Evolutionary conservation across 768 basidiomycete genomes (phyloP).

Genomic region (Russula griseocarnosa): DNA sequence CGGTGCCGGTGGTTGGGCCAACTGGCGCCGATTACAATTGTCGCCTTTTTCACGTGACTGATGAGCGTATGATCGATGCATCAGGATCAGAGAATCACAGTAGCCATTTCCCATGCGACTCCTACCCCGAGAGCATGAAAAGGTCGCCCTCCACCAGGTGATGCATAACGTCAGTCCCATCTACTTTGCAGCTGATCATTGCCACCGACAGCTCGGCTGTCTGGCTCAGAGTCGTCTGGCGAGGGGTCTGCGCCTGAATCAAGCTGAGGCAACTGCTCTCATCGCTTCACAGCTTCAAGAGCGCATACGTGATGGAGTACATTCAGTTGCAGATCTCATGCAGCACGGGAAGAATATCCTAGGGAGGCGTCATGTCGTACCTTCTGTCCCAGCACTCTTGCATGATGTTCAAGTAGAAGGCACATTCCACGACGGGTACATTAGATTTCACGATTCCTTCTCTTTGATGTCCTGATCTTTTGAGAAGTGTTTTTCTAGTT

Average conservation of each 20-base stretch:
- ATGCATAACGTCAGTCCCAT: conserved; percentile 31
- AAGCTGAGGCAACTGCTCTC: conserved; percentile 82
- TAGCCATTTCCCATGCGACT: conserved; percentile 51
- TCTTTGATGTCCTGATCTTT: conserved; percentile 22
- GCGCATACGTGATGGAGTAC: conserved; percentile 83
- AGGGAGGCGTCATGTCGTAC: conserved; percentile 84
- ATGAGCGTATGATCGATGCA: no score
- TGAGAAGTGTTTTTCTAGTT: conserved; percentile 80
- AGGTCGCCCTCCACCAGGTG: conserved; percentile 68
- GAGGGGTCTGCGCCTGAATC: conserved; percentile 83
- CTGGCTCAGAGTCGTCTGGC: conserved; percentile 94
- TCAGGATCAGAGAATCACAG: no score
- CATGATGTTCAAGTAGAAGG: conserved; percentile 94
- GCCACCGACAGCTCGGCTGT: conserved; percentile 60
- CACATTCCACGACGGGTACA: conserved; percentile 82
- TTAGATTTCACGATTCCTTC: conserved; percentile 6
- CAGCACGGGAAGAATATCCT: conserved; percentile 84
- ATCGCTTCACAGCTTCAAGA: conserved; percentile 93
- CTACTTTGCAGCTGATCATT: conserved; percentile 7
- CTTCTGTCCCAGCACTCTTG: conserved; percentile 67
- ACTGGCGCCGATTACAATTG: no score
- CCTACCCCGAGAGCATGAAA: conserved; percentile 70
- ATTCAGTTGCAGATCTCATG: conserved; percentile 90
- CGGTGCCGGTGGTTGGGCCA: no score
- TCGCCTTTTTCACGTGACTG: no score